Evolutionary conservation across 306 rosid species (phyloP).

Genomic region (Biancaea sappan): DNA sequence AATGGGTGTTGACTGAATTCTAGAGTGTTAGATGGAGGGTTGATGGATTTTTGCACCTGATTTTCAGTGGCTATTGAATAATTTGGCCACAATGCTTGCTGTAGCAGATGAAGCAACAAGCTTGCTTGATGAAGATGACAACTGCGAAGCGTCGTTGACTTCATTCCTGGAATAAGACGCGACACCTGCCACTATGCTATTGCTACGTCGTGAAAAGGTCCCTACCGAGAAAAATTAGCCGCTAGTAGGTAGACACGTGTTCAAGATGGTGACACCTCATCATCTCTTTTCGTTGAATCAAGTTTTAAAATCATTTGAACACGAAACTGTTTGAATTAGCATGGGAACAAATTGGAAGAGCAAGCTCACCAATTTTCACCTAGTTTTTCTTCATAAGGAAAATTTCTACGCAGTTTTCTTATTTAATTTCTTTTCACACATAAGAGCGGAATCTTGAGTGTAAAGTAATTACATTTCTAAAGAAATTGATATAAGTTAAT

Average conservation of each 20-base stretch:
- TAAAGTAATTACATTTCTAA: background rate
- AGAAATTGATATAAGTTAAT: background rate
- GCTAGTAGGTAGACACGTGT: slow-evolving; percentile 32
- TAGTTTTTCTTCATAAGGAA: background rate
- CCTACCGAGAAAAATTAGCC: slow-evolving; percentile 41
- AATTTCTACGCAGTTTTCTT: too few relatives aligned
- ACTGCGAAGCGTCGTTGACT: slow-evolving; percentile 57
- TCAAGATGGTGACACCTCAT: slow-evolving; percentile 38
- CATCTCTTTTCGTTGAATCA: background rate
- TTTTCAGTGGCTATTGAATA: slow-evolving; percentile 56
- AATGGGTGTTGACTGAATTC: slow-evolving; percentile 34
- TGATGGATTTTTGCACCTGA: slow-evolving; percentile 67
- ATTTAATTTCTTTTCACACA: background rate
- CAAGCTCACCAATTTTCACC: background rate
- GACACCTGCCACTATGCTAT: slow-evolving; percentile 41
- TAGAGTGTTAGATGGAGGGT: slow-evolving; percentile 69
- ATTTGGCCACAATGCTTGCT: slow-evolving; percentile 30
- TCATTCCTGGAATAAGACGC: slow-evolving; percentile 32
- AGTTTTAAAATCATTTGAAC: background rate
- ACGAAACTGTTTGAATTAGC: background rate
- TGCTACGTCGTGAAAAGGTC: background rate
- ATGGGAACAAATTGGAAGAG: background rate
- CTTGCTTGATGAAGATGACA: slow-evolving; percentile 33
- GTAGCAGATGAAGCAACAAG: slow-evolving; percentile 40
- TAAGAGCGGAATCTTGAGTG: too few relatives aligned